Base-by-base conservation (phyloP, 2,329 filamentous ascomycete species). In the Penicillium sp. region DNA sequence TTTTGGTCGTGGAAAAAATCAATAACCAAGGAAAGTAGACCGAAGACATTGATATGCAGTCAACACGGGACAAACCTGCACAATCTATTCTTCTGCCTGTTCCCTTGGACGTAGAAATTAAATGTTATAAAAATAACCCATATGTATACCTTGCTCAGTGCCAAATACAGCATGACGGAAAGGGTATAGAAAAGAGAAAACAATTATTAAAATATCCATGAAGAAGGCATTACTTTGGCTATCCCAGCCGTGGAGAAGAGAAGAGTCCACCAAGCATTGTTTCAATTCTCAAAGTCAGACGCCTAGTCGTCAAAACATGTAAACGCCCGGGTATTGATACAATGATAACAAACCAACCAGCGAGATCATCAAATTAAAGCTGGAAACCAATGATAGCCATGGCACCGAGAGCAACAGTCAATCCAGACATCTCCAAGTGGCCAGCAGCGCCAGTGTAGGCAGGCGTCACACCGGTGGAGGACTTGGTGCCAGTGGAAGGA, bases 391-490 rank as follows among this genome's bases (percentile, higher is more conserved):
- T 54, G 20, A 61, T 60, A 47, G 50, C 56, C 33, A 65, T 38
- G 24, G 63, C 63, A 46, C 65, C 65, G 26, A 68, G 52, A n/a
- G 59, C 59, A 8, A 62, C 58, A 9, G 63, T 63, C 12, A 64
- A 24, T 33, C 61, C 61, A 47, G 66, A 66, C 23, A 66, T 45
- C 35, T 58, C 50, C 40, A 64, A 61, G 40, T 61, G 56, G 28
- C 64, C 63, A 33, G 64, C 64, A 23, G 65, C 66, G 11, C 62
- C 65, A 58, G 65, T 66, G 62, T 60, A 67, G 2, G 61, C 47
- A 30, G 50, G 38, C 14, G 47, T 48, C 14, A 48, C 38, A 5
- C 21, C 47, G 26, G 42, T 48, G 2, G 55, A 38, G 23, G 60
- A 33, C 9, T 57, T 52, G 23, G 28, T n/a, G n/a, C n/a, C n/a